phyloP scores from a whole-genome alignment of 495 filamentous ascomycete species.

The Poronia punctata region DNA sequence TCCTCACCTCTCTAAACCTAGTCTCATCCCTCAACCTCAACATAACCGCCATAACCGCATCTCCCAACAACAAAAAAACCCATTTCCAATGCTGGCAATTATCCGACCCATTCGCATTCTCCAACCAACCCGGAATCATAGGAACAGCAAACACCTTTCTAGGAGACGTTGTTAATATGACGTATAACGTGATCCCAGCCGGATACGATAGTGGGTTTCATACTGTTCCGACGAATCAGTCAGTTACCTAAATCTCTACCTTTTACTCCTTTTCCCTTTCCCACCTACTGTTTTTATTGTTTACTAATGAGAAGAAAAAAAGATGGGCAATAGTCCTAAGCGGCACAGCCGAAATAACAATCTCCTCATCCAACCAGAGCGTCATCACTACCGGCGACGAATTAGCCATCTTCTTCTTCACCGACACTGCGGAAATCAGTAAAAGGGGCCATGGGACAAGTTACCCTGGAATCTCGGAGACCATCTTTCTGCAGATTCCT shows the following conservation, averaged over 20 bases:
- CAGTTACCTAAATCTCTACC: slow-evolving; percentile 13
- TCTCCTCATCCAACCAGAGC: slow-evolving; percentile 41
- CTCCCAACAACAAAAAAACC: slow-evolving; percentile 26
- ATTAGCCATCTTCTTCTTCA: slow-evolving; percentile 40
- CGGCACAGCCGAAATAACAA: slow-evolving; percentile 4
- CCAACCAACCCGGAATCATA: slow-evolving; percentile 29
- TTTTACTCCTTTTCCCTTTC: too few species aligned
- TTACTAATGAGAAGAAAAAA: too few species aligned
- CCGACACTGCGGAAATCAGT: slow-evolving; percentile 42
- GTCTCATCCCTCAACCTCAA: slow-evolving; percentile 11
- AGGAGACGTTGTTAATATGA: slow-evolving; percentile 28
- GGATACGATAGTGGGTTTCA: slow-evolving; percentile 41
- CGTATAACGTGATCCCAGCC: slow-evolving; percentile 36
- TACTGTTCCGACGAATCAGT: slow-evolving; percentile 46
- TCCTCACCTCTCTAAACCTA: too few species aligned
- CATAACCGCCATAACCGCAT: slow-evolving; percentile 18
- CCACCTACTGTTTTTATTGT: too few species aligned
- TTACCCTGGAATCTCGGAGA: slow-evolving; percentile 36
- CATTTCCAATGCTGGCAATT: slow-evolving; percentile 49
- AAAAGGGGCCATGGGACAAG: slow-evolving; percentile 37
- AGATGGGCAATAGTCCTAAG: too few species aligned
- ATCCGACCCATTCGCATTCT: slow-evolving; percentile 27
- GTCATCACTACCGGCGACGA: slow-evolving; percentile 37
- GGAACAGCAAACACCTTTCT: slow-evolving; percentile 30
- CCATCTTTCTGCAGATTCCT: slow-evolving; percentile 37